Evolutionary conservation across 1,284 basidiomycete genomes (phyloP).

Genomic region (Serendipita sp.): DNA sequence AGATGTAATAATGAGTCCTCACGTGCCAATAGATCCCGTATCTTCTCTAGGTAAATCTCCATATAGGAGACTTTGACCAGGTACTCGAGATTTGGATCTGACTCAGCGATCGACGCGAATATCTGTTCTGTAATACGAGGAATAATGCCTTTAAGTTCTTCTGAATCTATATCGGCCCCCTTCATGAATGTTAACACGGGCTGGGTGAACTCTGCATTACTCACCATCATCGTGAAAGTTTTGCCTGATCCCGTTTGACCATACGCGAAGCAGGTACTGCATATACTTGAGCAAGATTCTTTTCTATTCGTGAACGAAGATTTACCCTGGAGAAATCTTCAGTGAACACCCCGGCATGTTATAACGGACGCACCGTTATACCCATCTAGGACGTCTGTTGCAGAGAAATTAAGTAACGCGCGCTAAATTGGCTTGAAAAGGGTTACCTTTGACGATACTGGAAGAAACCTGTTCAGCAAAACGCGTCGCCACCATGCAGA

Average conservation of each 20-base stretch:
- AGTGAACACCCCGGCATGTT: not conserved
- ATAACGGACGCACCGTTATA: constrained; percentile 63
- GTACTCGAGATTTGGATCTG: constrained; percentile 92
- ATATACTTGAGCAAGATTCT: not conserved
- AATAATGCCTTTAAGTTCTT: constrained; percentile 88
- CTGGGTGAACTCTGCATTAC: constrained; percentile 12
- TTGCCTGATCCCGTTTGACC: constrained; percentile 97
- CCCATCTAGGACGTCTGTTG: constrained; percentile 87
- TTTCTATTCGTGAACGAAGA: not conserved
- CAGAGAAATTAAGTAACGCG: constrained; percentile 11
- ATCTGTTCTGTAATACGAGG: constrained; percentile 99
- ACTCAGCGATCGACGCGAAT: constrained; percentile 92
- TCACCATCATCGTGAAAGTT: constrained; percentile 95
- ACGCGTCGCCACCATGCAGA: constrained; percentile 10
- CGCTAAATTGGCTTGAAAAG: not conserved
- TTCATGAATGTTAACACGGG: constrained; percentile 22
- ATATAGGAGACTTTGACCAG: constrained; percentile 99
- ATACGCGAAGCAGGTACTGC: constrained; percentile 82
- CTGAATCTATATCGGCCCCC: constrained; percentile 94
- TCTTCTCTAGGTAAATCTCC: constrained; percentile 98
- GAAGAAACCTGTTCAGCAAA: constrained; percentile 7
- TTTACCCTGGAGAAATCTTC: not conserved
- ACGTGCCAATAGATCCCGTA: constrained; percentile 94
- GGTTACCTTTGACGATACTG: constrained; percentile 66
- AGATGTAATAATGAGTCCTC: constrained; percentile 25